Conservation (phyloP, 2,329 filamentous ascomycete species). For the Cordyceps cicadae region DNA sequence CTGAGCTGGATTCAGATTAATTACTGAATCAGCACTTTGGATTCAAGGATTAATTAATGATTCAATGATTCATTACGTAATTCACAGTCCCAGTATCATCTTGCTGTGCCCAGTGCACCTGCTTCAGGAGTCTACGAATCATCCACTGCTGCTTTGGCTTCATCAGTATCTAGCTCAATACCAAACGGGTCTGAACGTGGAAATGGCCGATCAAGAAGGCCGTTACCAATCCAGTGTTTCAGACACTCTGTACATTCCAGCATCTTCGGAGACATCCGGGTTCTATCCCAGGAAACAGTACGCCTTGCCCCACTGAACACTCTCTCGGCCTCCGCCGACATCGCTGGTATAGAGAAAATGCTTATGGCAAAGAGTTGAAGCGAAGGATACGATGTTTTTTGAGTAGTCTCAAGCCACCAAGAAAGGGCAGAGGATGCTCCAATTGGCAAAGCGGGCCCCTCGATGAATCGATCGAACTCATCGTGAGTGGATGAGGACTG, state of each 20-base stretch:
- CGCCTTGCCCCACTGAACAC: not conserved
- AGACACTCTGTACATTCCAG: not conserved
- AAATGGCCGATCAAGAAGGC: not conserved
- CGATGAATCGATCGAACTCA: not conserved
- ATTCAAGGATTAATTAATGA: not conserved
- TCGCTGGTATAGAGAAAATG: not conserved
- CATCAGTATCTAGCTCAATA: not conserved
- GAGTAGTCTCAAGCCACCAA: slow-evolving; percentile 4
- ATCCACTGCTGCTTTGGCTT: not conserved
- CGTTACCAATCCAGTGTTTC: not conserved
- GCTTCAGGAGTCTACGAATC: not conserved
- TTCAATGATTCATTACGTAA: not conserved
- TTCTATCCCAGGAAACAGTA: not conserved
- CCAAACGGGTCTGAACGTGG: not conserved
- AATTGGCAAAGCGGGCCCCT: not conserved
- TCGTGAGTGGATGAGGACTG: not conserved
- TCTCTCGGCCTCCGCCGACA: slow-evolving; percentile 3
- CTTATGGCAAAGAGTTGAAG: not conserved
- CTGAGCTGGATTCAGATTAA: not conserved
- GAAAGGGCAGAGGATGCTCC: not conserved
- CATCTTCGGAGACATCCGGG: not conserved
- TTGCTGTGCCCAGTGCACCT: not conserved
- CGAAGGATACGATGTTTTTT: not conserved
- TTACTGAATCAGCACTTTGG: not conserved
- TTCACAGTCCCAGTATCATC: not conserved